These are phyloP conservation scores for Penicillium sp. DNA, from an alignment of 2,329 filamentous ascomycete genomes.

Conservation along the genomic window DNA sequence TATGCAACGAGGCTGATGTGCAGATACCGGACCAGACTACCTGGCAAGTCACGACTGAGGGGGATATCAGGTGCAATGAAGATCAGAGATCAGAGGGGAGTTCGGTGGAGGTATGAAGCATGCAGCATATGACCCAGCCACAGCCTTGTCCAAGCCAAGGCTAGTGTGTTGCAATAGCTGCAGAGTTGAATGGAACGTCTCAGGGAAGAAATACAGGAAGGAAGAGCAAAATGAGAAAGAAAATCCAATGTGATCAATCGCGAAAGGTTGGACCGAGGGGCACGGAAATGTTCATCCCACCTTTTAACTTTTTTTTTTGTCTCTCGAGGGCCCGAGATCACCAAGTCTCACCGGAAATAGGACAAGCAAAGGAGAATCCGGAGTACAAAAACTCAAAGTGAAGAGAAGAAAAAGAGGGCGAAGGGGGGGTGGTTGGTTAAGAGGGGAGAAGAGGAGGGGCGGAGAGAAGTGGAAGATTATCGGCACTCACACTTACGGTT, in stretches of 20 bases:
- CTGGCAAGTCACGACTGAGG: not conserved
- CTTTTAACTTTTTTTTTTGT: slow-evolving; percentile 9
- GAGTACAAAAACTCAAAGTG: not conserved
- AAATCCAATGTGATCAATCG: not conserved
- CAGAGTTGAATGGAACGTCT: not conserved
- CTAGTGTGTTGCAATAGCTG: slow-evolving; percentile 7
- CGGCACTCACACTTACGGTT: slow-evolving; percentile 1
- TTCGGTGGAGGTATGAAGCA: slow-evolving; percentile 4
- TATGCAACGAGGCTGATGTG: slow-evolving; percentile 11
- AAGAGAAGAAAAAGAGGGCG: not conserved
- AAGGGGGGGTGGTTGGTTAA: not conserved
- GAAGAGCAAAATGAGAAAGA: not conserved
- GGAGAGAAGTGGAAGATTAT: slow-evolving; percentile 9
- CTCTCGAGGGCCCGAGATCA: not conserved
- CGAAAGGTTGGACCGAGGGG: slow-evolving; percentile 4
- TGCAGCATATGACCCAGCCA: slow-evolving; percentile 7
- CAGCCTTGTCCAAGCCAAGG: not conserved
- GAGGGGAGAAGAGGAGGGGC: not conserved
- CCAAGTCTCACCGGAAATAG: not conserved
- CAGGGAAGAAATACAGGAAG: not conserved
- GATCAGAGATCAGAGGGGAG: not conserved
- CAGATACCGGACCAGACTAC: slow-evolving; percentile 1
- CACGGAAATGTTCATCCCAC: slow-evolving; percentile 13
- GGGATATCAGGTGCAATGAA: not conserved
- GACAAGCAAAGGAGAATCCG: not conserved